phyloP scores from a whole-genome alignment of 2,329 filamentous ascomycete species.

The Alternaria consortialis region DNA sequence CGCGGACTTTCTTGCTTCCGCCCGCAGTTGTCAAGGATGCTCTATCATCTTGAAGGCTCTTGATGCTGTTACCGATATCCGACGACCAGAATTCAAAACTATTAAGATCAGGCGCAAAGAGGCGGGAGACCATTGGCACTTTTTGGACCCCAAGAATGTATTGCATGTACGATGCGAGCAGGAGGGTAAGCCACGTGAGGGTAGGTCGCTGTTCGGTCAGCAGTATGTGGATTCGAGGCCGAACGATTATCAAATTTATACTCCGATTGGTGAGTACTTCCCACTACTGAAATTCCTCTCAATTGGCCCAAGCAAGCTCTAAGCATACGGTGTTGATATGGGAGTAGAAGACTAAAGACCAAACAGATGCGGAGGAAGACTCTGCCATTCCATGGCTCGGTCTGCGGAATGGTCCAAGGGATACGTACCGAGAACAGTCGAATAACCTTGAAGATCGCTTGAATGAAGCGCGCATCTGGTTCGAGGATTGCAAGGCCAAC shows the following conservation, averaged over 20 bases:
- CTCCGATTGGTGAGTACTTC: background rate
- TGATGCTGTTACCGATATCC: background rate
- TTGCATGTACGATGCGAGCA: background rate
- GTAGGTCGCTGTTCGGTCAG: background rate
- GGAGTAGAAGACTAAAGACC: background rate
- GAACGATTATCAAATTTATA: slow-evolving; percentile 7
- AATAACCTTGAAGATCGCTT: slow-evolving; percentile 1
- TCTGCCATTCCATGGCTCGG: background rate
- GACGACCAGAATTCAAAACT: background rate
- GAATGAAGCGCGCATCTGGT: slow-evolving; percentile 2
- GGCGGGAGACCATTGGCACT: background rate
- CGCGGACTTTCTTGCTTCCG: background rate
- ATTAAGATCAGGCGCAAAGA: background rate
- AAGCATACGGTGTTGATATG: background rate
- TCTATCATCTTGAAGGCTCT: background rate
- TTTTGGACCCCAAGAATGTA: background rate
- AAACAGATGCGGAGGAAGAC: background rate
- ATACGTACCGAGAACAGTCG: background rate
- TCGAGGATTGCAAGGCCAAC: slow-evolving; percentile 1
- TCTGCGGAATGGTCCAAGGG: background rate
- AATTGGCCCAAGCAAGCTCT: background rate
- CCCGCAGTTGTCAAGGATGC: background rate
- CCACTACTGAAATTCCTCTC: background rate
- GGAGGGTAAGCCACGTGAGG: background rate
- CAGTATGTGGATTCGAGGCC: background rate